phyloP scores from a whole-genome alignment of 768 basidiomycete genomes.

The Filobasidium wieringae region DNA sequence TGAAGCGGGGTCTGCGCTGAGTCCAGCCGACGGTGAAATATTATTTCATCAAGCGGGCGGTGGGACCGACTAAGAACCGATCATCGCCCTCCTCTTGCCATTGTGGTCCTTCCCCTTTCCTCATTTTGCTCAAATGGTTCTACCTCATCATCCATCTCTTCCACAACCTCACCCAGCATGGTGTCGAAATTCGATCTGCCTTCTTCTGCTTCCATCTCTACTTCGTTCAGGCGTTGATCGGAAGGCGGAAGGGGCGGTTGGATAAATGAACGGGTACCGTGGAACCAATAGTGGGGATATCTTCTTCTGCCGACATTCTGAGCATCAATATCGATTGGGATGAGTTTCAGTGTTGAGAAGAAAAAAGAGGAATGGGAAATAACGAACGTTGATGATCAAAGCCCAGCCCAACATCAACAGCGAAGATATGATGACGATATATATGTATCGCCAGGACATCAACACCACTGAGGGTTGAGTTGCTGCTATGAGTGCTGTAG shows the following conservation, averaged over 20 bases:
- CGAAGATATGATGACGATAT: constrained; percentile 16
- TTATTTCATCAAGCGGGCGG: too few species aligned
- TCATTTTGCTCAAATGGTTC: constrained; percentile 10
- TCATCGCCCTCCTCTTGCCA: too few species aligned
- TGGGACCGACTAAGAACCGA: too few species aligned
- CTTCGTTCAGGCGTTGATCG: background rate
- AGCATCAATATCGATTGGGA: too few species aligned
- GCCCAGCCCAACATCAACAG: constrained; percentile 25
- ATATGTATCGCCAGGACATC: constrained; percentile 23
- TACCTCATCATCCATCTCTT: constrained; percentile 10
- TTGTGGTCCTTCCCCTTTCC: constrained; percentile 6
- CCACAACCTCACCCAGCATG: background rate
- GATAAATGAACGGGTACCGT: constrained; percentile 13
- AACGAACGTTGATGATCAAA: constrained; percentile 22
- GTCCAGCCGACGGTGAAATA: too few species aligned
- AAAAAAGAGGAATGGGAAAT: background rate
- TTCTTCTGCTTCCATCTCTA: constrained; percentile 15
- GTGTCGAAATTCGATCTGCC: background rate
- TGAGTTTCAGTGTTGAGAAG: background rate
- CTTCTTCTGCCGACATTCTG: constrained; percentile 24
- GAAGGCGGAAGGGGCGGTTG: background rate
- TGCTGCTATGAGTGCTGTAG: constrained; percentile 23
- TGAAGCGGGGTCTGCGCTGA: too few species aligned
- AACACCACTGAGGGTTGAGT: constrained; percentile 7
- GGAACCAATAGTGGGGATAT: constrained; percentile 25